Evolutionary conservation across 2,329 filamentous ascomycete genomes (phyloP).

Genomic region (Ascochyta lentis): DNA sequence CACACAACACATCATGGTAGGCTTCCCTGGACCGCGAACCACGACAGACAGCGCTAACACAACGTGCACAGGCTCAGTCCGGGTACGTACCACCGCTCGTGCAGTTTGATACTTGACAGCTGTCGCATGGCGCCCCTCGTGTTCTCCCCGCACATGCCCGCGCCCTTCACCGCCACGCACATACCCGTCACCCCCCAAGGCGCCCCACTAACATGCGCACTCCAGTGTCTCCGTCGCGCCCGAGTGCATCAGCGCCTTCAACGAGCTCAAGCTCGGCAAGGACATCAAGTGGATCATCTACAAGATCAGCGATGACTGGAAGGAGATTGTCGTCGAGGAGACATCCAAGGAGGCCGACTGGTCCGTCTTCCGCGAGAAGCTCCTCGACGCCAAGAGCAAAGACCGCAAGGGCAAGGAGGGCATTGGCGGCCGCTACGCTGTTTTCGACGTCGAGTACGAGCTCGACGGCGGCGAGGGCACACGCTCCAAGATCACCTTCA

Average conservation of each 20-base stretch:
- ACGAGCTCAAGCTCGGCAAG: constrained; percentile 83
- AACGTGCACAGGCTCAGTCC: constrained; percentile 49
- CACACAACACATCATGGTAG: constrained; percentile 45
- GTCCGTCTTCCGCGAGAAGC: constrained; percentile 76
- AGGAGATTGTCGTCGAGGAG: constrained; percentile 81
- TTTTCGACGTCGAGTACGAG: constrained; percentile 84
- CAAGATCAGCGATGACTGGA: constrained; percentile 85
- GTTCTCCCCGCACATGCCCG: constrained; percentile 18
- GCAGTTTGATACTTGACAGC: constrained; percentile 22
- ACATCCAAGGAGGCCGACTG: constrained; percentile 71
- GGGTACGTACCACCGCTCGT: constrained; percentile 47
- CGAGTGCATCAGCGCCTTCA: constrained; percentile 74
- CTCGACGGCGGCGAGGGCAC: constrained; percentile 74
- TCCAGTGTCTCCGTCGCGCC: constrained; percentile 72
- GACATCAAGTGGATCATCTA: constrained; percentile 83
- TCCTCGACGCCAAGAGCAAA: constrained; percentile 75
- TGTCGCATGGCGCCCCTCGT: constrained; percentile 9
- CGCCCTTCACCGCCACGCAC: constrained; percentile 1
- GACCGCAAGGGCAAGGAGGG: constrained; percentile 65
- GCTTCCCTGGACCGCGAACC: constrained; percentile 12
- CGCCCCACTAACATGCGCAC: constrained; percentile 23
- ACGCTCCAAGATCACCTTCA: constrained; percentile 61
- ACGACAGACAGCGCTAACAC: constrained; percentile 24
- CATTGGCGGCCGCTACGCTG: constrained; percentile 77
- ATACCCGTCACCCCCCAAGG: background rate